phyloP scores from a whole-genome alignment of 2,329 filamentous ascomycete genomes.

The Thelonectria olida region DNA sequence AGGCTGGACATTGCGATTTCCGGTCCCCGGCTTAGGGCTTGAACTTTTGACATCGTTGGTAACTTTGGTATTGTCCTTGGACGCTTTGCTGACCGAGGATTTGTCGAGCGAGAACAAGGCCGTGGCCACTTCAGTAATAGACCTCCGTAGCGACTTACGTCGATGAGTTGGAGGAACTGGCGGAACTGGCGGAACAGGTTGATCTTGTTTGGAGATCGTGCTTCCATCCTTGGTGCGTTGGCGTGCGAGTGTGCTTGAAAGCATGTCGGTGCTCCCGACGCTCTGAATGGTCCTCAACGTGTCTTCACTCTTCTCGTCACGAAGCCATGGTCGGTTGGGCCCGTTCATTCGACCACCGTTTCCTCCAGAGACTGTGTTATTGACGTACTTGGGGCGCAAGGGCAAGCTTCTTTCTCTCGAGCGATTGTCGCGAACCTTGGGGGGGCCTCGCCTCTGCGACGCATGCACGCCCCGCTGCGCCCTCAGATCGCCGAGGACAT shows the following conservation, averaged over 20 bases:
- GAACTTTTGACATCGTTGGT: background rate
- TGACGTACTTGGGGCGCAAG: conserved; percentile 34
- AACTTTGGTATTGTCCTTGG: background rate
- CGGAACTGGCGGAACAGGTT: background rate
- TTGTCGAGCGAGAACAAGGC: conserved; percentile 25
- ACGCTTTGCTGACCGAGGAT: conserved; percentile 7
- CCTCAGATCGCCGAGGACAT: conserved; percentile 17
- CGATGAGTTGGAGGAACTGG: conserved; percentile 27
- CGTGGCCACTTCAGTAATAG: conserved; percentile 29
- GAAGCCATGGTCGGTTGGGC: conserved; percentile 49
- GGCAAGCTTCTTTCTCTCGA: conserved; percentile 37
- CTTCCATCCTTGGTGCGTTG: background rate
- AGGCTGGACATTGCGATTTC: background rate
- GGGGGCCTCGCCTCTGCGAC: conserved; percentile 31
- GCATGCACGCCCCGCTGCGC: conserved; percentile 29
- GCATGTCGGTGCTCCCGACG: conserved; percentile 55
- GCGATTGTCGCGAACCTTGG: conserved; percentile 26
- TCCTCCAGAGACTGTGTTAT: conserved; percentile 2
- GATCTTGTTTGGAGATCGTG: background rate
- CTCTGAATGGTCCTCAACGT: conserved; percentile 61
- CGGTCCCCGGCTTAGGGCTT: background rate
- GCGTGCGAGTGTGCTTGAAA: conserved; percentile 17
- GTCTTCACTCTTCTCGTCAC: conserved; percentile 55
- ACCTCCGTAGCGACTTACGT: conserved; percentile 16
- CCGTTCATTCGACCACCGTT: conserved; percentile 38